Percentiles rank a stretch among this genome's conserved stretches.
Evolutionary conservation across 768 basidiomycete species (phyloP).

Genomic region (Baorangia bicolor): DNA sequence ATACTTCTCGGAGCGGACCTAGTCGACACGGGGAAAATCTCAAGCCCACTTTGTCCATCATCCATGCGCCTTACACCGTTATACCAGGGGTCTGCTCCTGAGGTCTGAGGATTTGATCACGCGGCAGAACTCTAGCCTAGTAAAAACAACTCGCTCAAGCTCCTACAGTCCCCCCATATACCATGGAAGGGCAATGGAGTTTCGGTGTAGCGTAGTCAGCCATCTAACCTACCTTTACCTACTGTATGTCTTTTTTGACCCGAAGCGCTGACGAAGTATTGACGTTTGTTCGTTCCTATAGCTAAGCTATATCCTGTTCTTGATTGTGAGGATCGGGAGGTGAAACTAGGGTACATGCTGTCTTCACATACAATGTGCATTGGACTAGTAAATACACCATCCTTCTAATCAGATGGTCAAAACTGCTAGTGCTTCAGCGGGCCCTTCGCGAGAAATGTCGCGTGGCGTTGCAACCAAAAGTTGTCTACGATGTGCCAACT

Average conservation of each 20-base stretch:
- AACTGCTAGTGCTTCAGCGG: constrained; percentile 22
- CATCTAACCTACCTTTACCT: too few relatives aligned
- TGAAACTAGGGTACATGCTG: neutral
- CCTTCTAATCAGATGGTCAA: constrained; percentile 13
- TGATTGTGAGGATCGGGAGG: neutral
- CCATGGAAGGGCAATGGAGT: too few relatives aligned
- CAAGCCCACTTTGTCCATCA: neutral
- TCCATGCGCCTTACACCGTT: neutral
- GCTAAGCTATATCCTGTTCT: too few relatives aligned
- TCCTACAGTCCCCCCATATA: too few relatives aligned
- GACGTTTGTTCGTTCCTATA: too few relatives aligned
- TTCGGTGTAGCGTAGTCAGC: too few relatives aligned
- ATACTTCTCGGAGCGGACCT: neutral
- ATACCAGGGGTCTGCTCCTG: neutral
- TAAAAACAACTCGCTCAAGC: too few relatives aligned
- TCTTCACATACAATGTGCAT: neutral
- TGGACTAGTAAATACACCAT: neutral
- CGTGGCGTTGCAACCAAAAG: constrained; percentile 26
- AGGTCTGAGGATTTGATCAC: neutral
- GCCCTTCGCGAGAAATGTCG: constrained; percentile 25
- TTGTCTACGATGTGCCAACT: constrained; percentile 19
- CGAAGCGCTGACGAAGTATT: too few relatives aligned
- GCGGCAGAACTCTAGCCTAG: neutral
- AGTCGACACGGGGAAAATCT: neutral
- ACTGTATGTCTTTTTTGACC: too few relatives aligned